A percentile compares a stretch with the other conserved stretches of the same genome.
phyloP scores from a whole-genome alignment of 1,284 basidiomycete genomes.

The Austroboletus olivaceoglutinosus region DNA sequence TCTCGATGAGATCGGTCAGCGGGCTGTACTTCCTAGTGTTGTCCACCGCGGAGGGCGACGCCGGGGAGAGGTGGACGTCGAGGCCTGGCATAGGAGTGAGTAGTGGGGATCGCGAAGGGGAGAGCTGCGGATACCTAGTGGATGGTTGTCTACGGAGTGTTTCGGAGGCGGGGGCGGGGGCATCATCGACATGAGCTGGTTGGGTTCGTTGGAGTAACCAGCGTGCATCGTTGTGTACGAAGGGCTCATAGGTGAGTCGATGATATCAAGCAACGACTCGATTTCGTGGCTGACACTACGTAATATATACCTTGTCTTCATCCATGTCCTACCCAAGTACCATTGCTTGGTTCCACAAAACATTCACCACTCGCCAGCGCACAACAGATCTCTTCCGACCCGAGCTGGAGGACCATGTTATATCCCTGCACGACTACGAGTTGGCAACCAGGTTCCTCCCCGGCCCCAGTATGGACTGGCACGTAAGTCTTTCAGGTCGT shows the following conservation, averaged over 20 bases:
- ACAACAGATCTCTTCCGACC: slow-evolving; percentile 51
- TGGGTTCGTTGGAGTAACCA: not conserved
- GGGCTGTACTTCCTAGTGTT: slow-evolving; percentile 74
- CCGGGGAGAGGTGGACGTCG: slow-evolving; percentile 30
- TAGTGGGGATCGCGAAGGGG: slow-evolving; percentile 1
- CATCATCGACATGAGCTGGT: slow-evolving; percentile 15
- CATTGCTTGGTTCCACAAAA: slow-evolving; percentile 40
- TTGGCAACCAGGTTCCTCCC: slow-evolving; percentile 51
- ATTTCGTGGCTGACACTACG: not conserved
- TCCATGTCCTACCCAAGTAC: slow-evolving; percentile 26
- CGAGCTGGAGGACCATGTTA: slow-evolving; percentile 53
- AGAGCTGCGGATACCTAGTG: slow-evolving; percentile 27
- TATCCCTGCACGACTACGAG: slow-evolving; percentile 56
- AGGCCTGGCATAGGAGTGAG: slow-evolving; percentile 24
- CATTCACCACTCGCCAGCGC: slow-evolving; percentile 37
- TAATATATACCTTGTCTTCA: not conserved
- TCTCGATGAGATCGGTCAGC: slow-evolving; percentile 89
- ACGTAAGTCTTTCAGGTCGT: slow-evolving; percentile 33
- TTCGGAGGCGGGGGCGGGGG: slow-evolving; percentile 38
- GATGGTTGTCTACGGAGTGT: slow-evolving; percentile 15
- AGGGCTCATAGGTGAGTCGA: not conserved
- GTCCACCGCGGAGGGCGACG: slow-evolving; percentile 30
- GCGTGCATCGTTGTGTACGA: slow-evolving; percentile 3
- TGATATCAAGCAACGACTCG: not conserved
- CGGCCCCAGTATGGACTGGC: slow-evolving; percentile 41